phyloP scores from a whole-genome alignment of 805 yeast species.

The Zygotorulaspora sp. region DNA sequence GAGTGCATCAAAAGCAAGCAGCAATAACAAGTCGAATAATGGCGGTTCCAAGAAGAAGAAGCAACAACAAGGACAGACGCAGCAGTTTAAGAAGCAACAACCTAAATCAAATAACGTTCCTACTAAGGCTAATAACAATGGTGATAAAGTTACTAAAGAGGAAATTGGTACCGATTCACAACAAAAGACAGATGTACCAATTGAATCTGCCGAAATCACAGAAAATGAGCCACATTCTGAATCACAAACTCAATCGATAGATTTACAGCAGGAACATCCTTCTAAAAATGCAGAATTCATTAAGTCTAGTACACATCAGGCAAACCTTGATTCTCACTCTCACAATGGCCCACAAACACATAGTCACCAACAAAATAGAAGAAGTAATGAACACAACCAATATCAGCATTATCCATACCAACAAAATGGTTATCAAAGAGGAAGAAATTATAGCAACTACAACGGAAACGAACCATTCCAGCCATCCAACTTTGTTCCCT shows the following conservation, averaged over 20 bases:
- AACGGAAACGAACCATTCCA: constrained; percentile 15
- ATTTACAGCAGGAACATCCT: neutral
- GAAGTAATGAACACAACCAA: constrained; percentile 11
- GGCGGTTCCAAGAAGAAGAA: constrained; percentile 17
- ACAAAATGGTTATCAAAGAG: constrained; percentile 20
- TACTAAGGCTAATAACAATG: neutral
- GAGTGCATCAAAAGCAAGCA: constrained; percentile 12
- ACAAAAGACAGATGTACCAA: neutral
- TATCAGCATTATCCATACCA: constrained; percentile 15
- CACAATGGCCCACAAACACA: constrained; percentile 3
- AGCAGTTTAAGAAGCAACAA: constrained; percentile 10
- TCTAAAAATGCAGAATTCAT: neutral
- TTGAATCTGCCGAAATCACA: neutral
- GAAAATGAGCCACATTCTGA: neutral
- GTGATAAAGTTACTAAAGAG: constrained; percentile 1
- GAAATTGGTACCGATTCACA: neutral
- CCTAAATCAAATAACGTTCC: neutral
- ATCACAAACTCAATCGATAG: neutral
- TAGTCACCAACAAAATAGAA: constrained; percentile 10
- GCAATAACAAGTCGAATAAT: constrained; percentile 12
- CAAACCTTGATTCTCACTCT: neutral
- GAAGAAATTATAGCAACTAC: constrained; percentile 21
- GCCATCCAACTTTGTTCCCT: constrained; percentile 6
- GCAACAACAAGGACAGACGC: constrained; percentile 13
- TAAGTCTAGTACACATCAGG: neutral